These are phyloP conservation scores for Gynochthodes officinalis DNA, from an alignment of 257 asterid species.

Conservation along the genomic window DNA sequence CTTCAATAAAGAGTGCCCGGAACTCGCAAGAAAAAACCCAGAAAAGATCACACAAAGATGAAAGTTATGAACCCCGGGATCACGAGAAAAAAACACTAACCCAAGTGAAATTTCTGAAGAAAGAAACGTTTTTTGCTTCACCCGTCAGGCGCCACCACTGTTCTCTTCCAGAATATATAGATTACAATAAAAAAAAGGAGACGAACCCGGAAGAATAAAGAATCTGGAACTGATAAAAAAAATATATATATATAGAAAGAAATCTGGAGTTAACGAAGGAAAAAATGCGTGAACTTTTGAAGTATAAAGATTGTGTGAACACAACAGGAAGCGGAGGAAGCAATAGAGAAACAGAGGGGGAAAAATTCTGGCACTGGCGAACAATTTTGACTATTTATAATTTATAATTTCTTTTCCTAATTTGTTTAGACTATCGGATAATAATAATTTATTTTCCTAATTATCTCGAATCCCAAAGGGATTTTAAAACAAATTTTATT, in stretches of 20 bases:
- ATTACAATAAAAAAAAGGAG: not conserved
- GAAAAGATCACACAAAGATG: not conserved
- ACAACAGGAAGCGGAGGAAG: slow-evolving; percentile 9
- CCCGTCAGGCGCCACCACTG: not conserved
- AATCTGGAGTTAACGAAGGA: not conserved
- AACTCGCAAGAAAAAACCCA: slow-evolving; percentile 7
- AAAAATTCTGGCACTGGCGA: not conserved
- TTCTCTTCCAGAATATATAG: not conserved
- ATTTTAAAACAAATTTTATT: no score
- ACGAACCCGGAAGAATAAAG: not conserved
- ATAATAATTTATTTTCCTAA: no score
- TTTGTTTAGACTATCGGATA: not conserved
- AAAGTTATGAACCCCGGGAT: not conserved
- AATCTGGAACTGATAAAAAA: slow-evolving; percentile 2
- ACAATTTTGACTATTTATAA: not conserved
- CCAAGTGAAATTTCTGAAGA: slow-evolving; percentile 14
- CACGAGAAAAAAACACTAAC: slow-evolving; percentile 19
- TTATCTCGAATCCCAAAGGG: no score
- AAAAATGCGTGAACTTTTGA: slow-evolving; percentile 12
- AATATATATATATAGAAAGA: slow-evolving; percentile 1
- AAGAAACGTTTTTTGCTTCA: slow-evolving; percentile 7
- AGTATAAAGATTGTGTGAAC: slow-evolving; percentile 12
- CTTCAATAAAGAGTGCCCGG: slow-evolving; percentile 7
- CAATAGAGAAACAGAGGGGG: not conserved
- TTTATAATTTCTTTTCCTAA: not conserved